These are phyloP conservation scores for Acacia crassicarpa DNA, from an alignment of 306 rosid species.

Conservation along the genomic window DNA sequence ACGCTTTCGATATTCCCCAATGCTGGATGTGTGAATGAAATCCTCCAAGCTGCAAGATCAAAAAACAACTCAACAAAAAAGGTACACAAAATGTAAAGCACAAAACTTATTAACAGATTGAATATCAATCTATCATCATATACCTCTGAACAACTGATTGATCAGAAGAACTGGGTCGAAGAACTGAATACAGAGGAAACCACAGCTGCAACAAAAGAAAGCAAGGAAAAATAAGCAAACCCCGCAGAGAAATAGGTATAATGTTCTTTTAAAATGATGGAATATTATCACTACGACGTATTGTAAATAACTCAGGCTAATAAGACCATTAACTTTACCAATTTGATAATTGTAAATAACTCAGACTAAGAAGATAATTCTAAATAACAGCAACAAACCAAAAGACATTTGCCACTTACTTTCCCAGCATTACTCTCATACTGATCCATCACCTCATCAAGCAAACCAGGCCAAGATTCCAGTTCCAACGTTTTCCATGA, in stretches of 20 bases:
- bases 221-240: conserved; percentile 22
- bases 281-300: background rate
- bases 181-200: conserved; percentile 84
- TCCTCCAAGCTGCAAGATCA: conserved; percentile 75
- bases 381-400: conserved; percentile 12
- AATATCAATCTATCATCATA: conserved; percentile 28
- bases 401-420: conserved; percentile 41
- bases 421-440: conserved; percentile 74
- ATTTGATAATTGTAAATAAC: background rate
- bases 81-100: background rate
- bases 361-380: background rate
- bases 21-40: conserved; percentile 76
- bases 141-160: conserved; percentile 59
- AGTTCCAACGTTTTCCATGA: conserved; percentile 80
- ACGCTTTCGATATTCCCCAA: conserved; percentile 85
- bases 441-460: conserved; percentile 75
- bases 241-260: background rate
- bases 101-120: conserved; percentile 11
- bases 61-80: conserved; percentile 21
- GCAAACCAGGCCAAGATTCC: conserved; percentile 81
- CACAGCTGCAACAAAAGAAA: conserved; percentile 65
- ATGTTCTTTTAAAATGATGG: conserved; percentile 4
- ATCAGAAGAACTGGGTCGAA: conserved; percentile 36
- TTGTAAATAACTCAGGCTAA: background rate
- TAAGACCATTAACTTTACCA: background rate